Evolutionary conservation across 2,329 filamentous ascomycete genomes (phyloP), one percentile per base, ranked within the genome.

Genomic region (Alternaria sp.): DNA sequence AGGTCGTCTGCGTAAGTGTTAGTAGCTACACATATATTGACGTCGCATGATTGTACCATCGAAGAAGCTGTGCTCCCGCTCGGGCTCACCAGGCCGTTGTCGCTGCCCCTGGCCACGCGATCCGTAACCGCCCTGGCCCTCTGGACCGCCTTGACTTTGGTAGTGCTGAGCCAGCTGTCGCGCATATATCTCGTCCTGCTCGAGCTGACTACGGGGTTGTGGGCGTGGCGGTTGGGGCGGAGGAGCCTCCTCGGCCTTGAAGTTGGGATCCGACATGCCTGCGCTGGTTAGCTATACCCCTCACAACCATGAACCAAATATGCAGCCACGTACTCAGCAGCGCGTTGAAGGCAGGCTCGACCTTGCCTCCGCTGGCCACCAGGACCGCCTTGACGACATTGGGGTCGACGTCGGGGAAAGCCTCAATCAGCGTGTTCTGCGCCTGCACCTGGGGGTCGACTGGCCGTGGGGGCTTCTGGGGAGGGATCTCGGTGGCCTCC

Each of bases 321-420:
- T 26, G 45, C 46, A 50, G 26, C 62, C 25, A 74, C 86, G 65
- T 85, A 93, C 92, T 92, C 47, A 99, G 86, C 46, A 99, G 86
- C 36, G 96, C 96, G 82, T 97, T 96, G 83, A 99, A 99, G 13
- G 96, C 95, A 30, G 93, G 92, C 80, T 99, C 96, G 51, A 98
- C 90, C 74, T 91, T 89, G 63, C 94, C 95, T 62, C 90, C 87
- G 79, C 96, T 98, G 13, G 96, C 96, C 23, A 88, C 86, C 68
- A 99, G 83, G 0, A 99, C 91, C 28, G 96, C 96, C 80, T 90
- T 97, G 79, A 99, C 88, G 50, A 99, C 91, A 47, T 88, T 80
- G 8, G 83, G 78, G 57, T 99, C 96, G 64, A 97, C 92, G 59
- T 84, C 87, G 0, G 96, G 96, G 74, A 99, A 99, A 0, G 96